Evolutionary conservation across 2,329 filamentous ascomycete species (phyloP), one percentile per base, ranked within the genome.

Genomic region (Ambrosiella beaveri): DNA sequence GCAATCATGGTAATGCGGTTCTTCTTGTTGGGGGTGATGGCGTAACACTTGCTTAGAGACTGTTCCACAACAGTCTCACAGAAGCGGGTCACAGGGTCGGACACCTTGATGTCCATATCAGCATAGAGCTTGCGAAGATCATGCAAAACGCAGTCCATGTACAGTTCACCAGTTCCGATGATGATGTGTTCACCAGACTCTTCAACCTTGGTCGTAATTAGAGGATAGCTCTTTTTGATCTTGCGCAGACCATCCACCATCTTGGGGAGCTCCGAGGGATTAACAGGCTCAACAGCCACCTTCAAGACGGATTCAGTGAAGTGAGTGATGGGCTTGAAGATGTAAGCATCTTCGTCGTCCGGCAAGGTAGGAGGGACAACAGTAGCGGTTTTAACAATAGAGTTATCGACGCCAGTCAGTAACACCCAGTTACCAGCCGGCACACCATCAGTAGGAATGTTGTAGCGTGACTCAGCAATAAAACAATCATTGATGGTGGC

Each of bases 1-100:
- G 93, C 93, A 59, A 97, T 86, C 88, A 98, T 96, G 40, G 93
- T 97, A 65, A 98, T 86, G 70, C 95, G 95, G 74, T 98, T 98
- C 75, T 96, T 96, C 74, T 98, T 98, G 74, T 98, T 98, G 1
- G 93, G 93, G 1, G 93, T 97, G 64, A 95, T 82, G 19, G 93
- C 91, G 69, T 96, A 98, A 73, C 93, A 98, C 72, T 96, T 96
- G 61, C 95, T 96, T 17, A 90, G 90, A 15, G 89, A 96, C 64
- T 93, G 95, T 69, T 98, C 93, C 41, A 95, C 89, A 35, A 96
- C 91, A 0, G 93, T 98, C 72, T 98, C 93, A 71, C 89, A 96
- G 75, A 98, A 98, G 53, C 93, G 80, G 13, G 93, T 97, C 49
- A 98, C 91, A 0, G 93, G 93, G 68, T 98, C 93, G 0, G 93